Evolutionary conservation across 176 grass and related monocot genomes (phyloP).

Genomic region (Aegilops bicornis): DNA sequence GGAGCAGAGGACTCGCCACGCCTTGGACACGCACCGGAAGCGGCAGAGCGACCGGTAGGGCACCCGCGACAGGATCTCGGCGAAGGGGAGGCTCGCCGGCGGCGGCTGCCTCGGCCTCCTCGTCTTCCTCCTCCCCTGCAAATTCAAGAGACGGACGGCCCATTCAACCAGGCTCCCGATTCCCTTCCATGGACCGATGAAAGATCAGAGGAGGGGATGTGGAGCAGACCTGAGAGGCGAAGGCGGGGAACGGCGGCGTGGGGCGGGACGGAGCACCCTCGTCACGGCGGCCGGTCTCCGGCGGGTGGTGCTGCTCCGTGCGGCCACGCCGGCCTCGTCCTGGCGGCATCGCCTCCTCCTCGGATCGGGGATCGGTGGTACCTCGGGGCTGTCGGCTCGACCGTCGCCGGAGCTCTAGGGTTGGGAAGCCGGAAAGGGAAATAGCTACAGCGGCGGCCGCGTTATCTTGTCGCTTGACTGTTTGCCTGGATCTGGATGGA

Average conservation of each 20-base stretch:
- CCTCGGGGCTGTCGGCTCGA: neutral
- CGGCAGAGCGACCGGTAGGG: neutral
- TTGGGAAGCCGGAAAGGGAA: neutral
- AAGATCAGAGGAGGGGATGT: neutral
- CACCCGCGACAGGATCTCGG: neutral
- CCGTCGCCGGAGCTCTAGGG: neutral
- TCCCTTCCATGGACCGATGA: neutral
- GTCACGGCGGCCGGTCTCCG: neutral
- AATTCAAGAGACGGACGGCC: neutral
- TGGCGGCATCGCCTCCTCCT: neutral
- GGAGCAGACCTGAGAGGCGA: neutral
- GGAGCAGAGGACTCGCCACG: neutral
- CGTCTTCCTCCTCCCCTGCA: neutral
- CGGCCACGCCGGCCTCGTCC: neutral
- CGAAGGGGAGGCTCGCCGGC: neutral
- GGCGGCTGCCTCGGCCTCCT: neutral
- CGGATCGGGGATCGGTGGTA: neutral
- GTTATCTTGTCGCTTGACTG: neutral
- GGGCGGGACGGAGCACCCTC: neutral
- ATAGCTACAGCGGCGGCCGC: neutral
- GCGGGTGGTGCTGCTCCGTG: neutral
- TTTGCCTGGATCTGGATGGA: neutral
- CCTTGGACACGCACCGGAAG: neutral
- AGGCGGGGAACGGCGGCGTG: neutral
- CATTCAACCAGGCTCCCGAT: neutral